phyloP scores from a whole-genome alignment of 2,329 filamentous ascomycete species.

The Diaporthe sp. region DNA sequence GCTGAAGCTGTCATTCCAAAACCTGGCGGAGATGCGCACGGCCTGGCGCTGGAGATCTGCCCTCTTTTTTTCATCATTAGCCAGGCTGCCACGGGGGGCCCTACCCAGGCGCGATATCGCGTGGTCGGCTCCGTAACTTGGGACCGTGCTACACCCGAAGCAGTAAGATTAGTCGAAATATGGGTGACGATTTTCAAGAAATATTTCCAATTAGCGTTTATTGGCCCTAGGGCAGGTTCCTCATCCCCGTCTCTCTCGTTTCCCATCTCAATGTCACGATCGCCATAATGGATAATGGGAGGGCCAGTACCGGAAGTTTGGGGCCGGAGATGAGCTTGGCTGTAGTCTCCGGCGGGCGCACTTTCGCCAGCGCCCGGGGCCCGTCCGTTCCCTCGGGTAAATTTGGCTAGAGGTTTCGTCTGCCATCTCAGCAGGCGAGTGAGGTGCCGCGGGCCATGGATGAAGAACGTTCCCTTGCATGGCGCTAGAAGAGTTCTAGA shows the following conservation, averaged over 20 bases:
- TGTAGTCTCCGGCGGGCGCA: not conserved
- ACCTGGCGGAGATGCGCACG: constrained; percentile 17
- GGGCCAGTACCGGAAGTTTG: not conserved
- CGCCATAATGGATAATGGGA: not conserved
- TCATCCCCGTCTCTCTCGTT: not conserved
- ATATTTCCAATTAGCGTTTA: constrained; percentile 12
- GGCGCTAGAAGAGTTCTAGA: constrained; percentile 28
- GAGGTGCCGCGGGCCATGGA: constrained; percentile 6
- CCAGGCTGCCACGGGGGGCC: not conserved
- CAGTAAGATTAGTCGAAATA: constrained; percentile 26
- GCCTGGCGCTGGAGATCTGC: constrained; percentile 24
- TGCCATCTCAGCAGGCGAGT: not conserved
- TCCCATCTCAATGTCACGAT: constrained; percentile 15
- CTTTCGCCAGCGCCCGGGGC: not conserved
- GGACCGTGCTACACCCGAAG: constrained; percentile 17
- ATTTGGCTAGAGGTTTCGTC: not conserved
- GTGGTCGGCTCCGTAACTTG: constrained; percentile 22
- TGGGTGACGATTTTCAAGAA: constrained; percentile 26
- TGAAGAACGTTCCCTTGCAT: constrained; percentile 10
- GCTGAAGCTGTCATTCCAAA: constrained; percentile 21
- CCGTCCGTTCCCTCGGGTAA: not conserved
- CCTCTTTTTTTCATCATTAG: not conserved
- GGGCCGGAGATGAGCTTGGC: constrained; percentile 18
- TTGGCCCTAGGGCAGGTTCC: not conserved
- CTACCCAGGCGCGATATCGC: not conserved